Evolutionary conservation across 2,329 filamentous ascomycete species (phyloP).

Genomic region (Colletotrichum lindemuthianum): DNA sequence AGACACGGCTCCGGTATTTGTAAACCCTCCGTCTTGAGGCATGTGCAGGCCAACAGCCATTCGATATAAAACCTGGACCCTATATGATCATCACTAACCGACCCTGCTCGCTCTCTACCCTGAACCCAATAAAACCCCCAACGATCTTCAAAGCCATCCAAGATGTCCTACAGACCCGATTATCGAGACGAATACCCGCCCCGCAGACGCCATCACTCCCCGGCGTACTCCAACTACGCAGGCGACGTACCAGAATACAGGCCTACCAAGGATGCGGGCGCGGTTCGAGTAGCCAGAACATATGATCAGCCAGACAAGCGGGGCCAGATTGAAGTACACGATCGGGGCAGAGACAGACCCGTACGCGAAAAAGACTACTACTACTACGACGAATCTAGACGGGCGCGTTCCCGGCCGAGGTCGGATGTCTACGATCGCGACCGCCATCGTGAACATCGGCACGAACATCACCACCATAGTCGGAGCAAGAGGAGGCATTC

Average conservation of each 20-base stretch:
- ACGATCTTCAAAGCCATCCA: background rate
- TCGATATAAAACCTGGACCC: background rate
- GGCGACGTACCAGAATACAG: background rate
- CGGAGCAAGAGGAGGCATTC: conserved; percentile 22
- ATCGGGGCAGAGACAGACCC: background rate
- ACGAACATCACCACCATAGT: background rate
- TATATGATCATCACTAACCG: background rate
- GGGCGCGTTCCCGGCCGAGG: background rate
- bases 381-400: conserved; percentile 13
- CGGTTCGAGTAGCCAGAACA: background rate
- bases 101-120: background rate
- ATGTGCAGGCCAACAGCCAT: background rate
- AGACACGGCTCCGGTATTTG: background rate
- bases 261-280: background rate
- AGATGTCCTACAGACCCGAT: conserved; percentile 9
- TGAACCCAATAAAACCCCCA: background rate
- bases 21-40: background rate
- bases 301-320: conserved; percentile 8
- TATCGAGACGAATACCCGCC: background rate
- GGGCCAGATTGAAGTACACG: conserved; percentile 1
- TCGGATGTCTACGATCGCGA: background rate
- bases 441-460: background rate
- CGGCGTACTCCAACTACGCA: background rate
- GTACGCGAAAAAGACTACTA: background rate
- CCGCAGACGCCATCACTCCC: conserved; percentile 2